Evolutionary conservation across 1,139 yeast genomes (phyloP).

Genomic region (Diutina neorugosa): DNA sequence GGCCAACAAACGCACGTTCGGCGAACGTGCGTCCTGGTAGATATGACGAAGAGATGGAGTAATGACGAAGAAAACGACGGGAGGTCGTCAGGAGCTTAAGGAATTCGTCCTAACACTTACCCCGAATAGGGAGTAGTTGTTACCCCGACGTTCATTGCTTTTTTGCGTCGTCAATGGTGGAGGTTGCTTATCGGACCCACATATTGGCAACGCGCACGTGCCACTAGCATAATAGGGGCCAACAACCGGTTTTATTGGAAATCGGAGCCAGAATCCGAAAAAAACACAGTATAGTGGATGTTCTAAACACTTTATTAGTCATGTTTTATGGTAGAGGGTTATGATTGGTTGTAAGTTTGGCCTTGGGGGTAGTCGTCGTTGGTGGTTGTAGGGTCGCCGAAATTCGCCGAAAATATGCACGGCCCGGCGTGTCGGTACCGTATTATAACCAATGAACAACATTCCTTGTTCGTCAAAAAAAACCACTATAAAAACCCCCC

Average conservation of each 20-base stretch:
- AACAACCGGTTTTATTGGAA: too few species aligned
- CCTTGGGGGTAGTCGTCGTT: too few species aligned
- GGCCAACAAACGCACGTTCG: not conserved
- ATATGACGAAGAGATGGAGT: not conserved
- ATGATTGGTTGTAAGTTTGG: too few species aligned
- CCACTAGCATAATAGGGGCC: not conserved
- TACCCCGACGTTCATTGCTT: not conserved
- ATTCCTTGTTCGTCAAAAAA: too few species aligned
- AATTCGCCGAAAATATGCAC: slow-evolving; percentile 1
- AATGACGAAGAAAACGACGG: not conserved
- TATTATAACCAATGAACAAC: not conserved
- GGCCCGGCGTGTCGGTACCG: not conserved
- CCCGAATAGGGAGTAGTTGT: too few species aligned
- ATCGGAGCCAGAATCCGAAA: too few species aligned
- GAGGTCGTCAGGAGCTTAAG: too few species aligned
- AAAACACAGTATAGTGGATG: too few species aligned
- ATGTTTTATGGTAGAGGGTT: too few species aligned
- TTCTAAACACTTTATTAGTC: too few species aligned
- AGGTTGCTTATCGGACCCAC: not conserved
- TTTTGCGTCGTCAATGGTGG: not conserved
- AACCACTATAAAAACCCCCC: not conserved
- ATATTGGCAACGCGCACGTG: not conserved
- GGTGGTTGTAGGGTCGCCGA: not conserved
- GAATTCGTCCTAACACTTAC: too few species aligned
- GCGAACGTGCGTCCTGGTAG: not conserved